Conservation (phyloP, 2,329 filamentous ascomycete species). For the Plenodomus lindquistii region DNA sequence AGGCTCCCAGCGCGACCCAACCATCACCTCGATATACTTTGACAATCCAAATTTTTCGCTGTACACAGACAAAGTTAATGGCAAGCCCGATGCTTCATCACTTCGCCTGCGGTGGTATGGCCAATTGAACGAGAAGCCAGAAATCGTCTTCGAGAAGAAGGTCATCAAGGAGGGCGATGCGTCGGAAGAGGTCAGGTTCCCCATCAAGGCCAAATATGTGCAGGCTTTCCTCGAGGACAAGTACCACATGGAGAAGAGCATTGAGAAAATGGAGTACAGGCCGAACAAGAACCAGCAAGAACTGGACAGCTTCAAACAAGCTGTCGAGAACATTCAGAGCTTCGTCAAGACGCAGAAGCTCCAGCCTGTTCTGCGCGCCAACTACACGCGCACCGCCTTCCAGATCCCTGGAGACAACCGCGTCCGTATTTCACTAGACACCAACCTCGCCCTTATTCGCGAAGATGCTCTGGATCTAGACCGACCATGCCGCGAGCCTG, state of each 20-base stretch:
- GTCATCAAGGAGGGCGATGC: slow-evolving; percentile 74
- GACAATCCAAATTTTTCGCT: slow-evolving; percentile 85
- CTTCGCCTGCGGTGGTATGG: slow-evolving; percentile 91
- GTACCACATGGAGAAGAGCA: slow-evolving; percentile 88
- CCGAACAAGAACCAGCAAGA: slow-evolving; percentile 69
- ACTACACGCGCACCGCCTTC: slow-evolving; percentile 93
- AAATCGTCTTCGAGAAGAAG: slow-evolving; percentile 89
- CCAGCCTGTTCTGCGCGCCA: slow-evolving; percentile 84
- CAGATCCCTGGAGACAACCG: slow-evolving; percentile 92
- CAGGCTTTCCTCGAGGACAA: slow-evolving; percentile 83
- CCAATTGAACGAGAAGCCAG: slow-evolving; percentile 74
- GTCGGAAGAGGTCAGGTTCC: slow-evolving; percentile 78
- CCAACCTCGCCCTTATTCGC: slow-evolving; percentile 83
- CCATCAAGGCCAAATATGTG: slow-evolving; percentile 93
- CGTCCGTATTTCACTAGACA: slow-evolving; percentile 90
- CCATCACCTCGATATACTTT: slow-evolving; percentile 94
- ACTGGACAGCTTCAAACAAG: slow-evolving; percentile 69
- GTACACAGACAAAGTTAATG: slow-evolving; percentile 83
- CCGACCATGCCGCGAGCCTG: slow-evolving; percentile 84
- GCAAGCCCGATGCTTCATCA: slow-evolving; percentile 75
- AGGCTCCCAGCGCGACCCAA: slow-evolving; percentile 75
- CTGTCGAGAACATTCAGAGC: slow-evolving; percentile 75
- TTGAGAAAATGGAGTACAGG: slow-evolving; percentile 80
- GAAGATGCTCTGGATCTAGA: slow-evolving; percentile 75
- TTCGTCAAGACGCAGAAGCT: slow-evolving; percentile 79